These are phyloP conservation scores for Phytophthora palmivora DNA, from an alignment of 352 stramenopile species.

Conservation along the genomic window DNA sequence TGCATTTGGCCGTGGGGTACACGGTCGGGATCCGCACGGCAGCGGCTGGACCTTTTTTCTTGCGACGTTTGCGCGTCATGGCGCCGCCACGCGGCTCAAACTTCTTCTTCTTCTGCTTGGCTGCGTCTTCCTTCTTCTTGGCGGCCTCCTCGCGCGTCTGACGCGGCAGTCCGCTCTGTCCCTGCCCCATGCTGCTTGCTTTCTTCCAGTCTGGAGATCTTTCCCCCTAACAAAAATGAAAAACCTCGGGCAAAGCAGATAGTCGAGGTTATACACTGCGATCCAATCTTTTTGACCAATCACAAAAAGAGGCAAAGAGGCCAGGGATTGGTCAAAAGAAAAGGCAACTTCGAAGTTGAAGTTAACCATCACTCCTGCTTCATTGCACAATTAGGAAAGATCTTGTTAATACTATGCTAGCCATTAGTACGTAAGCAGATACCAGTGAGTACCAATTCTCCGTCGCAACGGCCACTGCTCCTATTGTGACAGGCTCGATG, in stretches of 20 bases:
- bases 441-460: conserved; percentile 23
- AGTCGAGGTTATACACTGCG: conserved; percentile 14
- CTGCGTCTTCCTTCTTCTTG: conserved; percentile 93
- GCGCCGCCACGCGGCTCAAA: conserved; percentile 89
- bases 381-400: background rate
- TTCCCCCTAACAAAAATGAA: conserved; percentile 8
- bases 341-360: conserved; percentile 27
- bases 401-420: no score
- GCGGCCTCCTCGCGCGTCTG: conserved; percentile 81
- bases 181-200: conserved; percentile 75
- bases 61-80: conserved; percentile 89
- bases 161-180: conserved; percentile 85
- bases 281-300: conserved; percentile 14
- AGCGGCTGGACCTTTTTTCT: conserved; percentile 93
- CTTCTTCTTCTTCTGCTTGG: conserved; percentile 95
- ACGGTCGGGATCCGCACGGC: conserved; percentile 92
- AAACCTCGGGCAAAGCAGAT: conserved; percentile 12
- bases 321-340: conserved; percentile 27
- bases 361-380: conserved; percentile 25
- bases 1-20: conserved; percentile 99
- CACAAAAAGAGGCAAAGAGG: background rate
- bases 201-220: conserved; percentile 36
- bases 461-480: conserved; percentile 14
- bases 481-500: conserved; percentile 9
- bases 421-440: no score